Conservation (phyloP, 2,329 filamentous ascomycete species). For the Alternaria arbusti region DNA sequence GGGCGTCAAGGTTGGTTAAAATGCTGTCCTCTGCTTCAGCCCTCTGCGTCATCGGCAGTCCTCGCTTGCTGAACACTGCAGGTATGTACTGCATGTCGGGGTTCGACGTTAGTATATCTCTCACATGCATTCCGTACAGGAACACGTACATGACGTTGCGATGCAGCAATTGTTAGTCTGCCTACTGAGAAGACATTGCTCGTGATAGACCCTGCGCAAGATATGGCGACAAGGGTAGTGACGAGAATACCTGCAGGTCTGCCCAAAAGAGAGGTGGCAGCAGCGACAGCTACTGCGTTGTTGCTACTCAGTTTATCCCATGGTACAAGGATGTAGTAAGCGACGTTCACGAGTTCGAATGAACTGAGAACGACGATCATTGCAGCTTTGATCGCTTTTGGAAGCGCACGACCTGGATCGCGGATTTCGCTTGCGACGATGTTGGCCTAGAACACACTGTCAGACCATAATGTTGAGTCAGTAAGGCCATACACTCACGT, state of each 20-base stretch:
- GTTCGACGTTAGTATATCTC: not conserved
- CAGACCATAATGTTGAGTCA: not conserved
- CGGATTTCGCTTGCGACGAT: conserved; percentile 47
- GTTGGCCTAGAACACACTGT: conserved; percentile 36
- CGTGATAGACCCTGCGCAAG: conserved; percentile 67
- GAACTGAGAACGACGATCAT: conserved; percentile 65
- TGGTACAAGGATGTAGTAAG: conserved; percentile 68
- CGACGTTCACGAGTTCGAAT: conserved; percentile 66
- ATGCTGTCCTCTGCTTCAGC: conserved; percentile 1
- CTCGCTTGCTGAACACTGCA: conserved; percentile 38
- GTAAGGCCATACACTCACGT: conserved; percentile 51
- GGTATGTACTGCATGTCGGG: conserved; percentile 34
- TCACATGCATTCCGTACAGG: not conserved
- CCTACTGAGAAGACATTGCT: conserved; percentile 69
- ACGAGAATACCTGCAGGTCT: conserved; percentile 60
- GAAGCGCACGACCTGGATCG: conserved; percentile 53
- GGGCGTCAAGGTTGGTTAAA: conserved; percentile 36
- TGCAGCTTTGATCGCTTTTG: conserved; percentile 66
- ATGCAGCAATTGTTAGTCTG: conserved; percentile 66
- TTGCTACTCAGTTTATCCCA: conserved; percentile 65
- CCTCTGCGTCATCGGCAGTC: conserved; percentile 23
- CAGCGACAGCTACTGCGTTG: conserved; percentile 67
- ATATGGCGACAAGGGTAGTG: conserved; percentile 64
- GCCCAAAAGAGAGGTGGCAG: conserved; percentile 59
- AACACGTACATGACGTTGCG: conserved; percentile 28